Evolutionary conservation across 2,329 filamentous ascomycete species (phyloP).

Genomic region (Microcyclospora tardicrescens): DNA sequence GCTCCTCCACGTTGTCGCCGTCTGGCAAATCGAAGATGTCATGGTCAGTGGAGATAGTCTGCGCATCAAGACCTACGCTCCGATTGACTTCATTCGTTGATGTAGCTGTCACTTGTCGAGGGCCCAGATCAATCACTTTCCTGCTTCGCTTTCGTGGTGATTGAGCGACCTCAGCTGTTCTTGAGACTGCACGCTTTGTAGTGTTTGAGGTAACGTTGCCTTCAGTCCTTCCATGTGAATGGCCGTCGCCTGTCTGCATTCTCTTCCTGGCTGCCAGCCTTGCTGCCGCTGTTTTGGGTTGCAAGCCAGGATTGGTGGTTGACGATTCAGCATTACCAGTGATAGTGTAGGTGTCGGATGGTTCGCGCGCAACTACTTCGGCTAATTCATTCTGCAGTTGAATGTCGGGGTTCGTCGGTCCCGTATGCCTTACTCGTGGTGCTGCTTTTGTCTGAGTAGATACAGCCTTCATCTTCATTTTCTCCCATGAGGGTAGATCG

Average conservation of each 20-base stretch:
- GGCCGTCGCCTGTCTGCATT: conserved; percentile 1
- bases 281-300: conserved; percentile 10
- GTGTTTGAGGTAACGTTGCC: not conserved
- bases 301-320: not conserved
- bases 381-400: not conserved
- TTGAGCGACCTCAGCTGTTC: too few species aligned
- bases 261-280: conserved; percentile 11
- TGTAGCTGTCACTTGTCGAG: too few species aligned
- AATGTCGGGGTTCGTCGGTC: not conserved
- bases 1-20: conserved; percentile 6
- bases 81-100: too few species aligned
- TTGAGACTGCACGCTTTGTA: too few species aligned
- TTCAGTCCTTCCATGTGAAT: not conserved
- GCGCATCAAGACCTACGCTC: too few species aligned
- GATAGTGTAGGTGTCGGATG: not conserved
- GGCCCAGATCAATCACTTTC: too few species aligned
- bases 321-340: not conserved
- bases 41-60: too few species aligned
- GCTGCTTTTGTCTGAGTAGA: not conserved
- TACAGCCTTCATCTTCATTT: conserved; percentile 2
- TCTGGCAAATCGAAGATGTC: conserved; percentile 14
- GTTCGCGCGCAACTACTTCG: not conserved
- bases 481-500: conserved; percentile 18
- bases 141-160: too few species aligned
- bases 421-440: not conserved